Evolutionary conservation across 805 yeast species (phyloP).

Genomic region (Starmera caribaea): DNA sequence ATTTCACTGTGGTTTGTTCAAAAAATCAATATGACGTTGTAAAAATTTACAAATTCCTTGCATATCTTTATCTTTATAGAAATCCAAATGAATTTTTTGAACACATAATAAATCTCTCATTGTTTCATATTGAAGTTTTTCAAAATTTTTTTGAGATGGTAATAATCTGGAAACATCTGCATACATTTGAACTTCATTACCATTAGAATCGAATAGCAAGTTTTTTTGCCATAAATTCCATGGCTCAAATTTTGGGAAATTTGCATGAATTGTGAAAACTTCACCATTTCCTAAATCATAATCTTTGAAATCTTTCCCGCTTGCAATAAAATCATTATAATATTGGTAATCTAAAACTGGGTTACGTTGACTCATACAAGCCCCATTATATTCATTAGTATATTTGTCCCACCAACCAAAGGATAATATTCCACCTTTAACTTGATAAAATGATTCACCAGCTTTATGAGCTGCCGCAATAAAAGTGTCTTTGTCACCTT

Average conservation of each 20-base stretch:
- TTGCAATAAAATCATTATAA: conserved; percentile 2
- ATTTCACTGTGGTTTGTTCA: background rate
- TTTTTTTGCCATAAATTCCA: conserved; percentile 6
- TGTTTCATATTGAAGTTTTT: conserved; percentile 39
- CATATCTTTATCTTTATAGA: conserved; percentile 21
- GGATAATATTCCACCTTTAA: conserved; percentile 25
- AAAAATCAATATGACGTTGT: background rate
- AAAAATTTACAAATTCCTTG: conserved; percentile 6
- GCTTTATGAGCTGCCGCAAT: conserved; percentile 50
- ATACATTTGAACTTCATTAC: conserved; percentile 5
- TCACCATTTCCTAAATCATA: background rate
- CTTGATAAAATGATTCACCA: conserved; percentile 39
- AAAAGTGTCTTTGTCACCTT: conserved; percentile 71
- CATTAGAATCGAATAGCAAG: background rate
- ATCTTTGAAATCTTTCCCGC: conserved; percentile 1
- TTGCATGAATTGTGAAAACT: conserved; percentile 21
- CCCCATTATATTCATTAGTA: conserved; percentile 38
- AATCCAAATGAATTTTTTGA: conserved; percentile 26
- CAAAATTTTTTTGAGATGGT: conserved; percentile 32
- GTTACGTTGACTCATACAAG: conserved; percentile 67
- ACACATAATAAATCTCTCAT: conserved; percentile 44
- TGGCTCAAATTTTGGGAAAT: conserved; percentile 24
- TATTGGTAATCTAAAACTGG: conserved; percentile 43
- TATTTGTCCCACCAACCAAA: conserved; percentile 27
- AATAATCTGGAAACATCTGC: conserved; percentile 8